Percentiles rank a stretch among this genome's conserved stretches.
Conservation (phyloP, 495 filamentous ascomycete species). For the Astrocystis sublimbata region DNA sequence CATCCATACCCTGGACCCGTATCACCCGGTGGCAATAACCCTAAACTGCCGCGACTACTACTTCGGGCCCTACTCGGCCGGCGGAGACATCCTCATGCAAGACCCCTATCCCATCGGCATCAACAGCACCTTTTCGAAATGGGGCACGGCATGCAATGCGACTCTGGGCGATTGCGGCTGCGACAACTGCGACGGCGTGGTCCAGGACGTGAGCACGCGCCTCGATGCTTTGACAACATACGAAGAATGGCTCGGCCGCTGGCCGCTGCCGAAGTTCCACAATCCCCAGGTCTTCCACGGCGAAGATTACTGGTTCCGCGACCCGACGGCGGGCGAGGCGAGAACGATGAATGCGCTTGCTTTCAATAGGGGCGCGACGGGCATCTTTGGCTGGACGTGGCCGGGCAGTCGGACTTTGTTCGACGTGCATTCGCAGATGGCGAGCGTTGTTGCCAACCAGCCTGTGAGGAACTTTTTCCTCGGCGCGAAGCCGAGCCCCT, state of each 20-base stretch:
- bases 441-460: slow-evolving; percentile 40
- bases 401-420: slow-evolving; percentile 47
- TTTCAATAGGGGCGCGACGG: slow-evolving; percentile 65
- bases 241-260: slow-evolving; percentile 44
- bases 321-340: slow-evolving; percentile 57
- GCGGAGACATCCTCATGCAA: slow-evolving; percentile 66
- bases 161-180: slow-evolving; percentile 75
- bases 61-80: slow-evolving; percentile 59
- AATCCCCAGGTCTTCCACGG: slow-evolving; percentile 67
- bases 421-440: slow-evolving; percentile 46
- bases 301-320: slow-evolving; percentile 60
- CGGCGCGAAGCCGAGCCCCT: slow-evolving; percentile 29
- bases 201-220: slow-evolving; percentile 57
- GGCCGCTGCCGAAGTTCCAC: slow-evolving; percentile 58
- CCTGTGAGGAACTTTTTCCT: slow-evolving; percentile 48
- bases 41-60: slow-evolving; percentile 74
- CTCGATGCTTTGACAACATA: slow-evolving; percentile 53
- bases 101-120: slow-evolving; percentile 68
- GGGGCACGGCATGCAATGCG: slow-evolving; percentile 59
- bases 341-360: slow-evolving; percentile 60
- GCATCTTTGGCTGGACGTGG: slow-evolving; percentile 54
- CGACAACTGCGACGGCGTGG: slow-evolving; percentile 61
- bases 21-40: slow-evolving; percentile 65
- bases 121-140: slow-evolving; percentile 53
- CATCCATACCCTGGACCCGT: slow-evolving; percentile 62